Base-by-base conservation (phyloP, 257 asterid species). In the Solanum clarkiae region DNA sequence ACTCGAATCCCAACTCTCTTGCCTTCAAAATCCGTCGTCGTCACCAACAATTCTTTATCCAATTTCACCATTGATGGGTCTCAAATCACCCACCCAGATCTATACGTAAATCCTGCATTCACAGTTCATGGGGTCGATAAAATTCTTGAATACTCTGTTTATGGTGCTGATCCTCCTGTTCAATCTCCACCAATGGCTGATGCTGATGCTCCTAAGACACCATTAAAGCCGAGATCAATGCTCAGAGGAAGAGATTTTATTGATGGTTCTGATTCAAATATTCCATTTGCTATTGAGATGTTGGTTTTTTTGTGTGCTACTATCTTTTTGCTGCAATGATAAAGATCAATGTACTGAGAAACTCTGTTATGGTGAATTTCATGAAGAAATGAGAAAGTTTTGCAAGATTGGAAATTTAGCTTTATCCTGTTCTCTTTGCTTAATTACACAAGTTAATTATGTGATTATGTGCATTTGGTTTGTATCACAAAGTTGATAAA, bases 1-100 rank as follows among this genome's bases (percentile, higher is more conserved):
- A 74, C 93, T 1, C 94, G 90, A 82, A 90, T 94, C 88, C 98
- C 97, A 0, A 94, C 98, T n/a, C 94, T 94, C 57, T 86, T 93
- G 26, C 91, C 92, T 4, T 55, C 88, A 0, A 94, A 90, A 17
- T 91, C 24, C 93, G 86, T 94, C 51, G 75, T 93, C 89, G 47
- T 94, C 77, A 92, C 97, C 85, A 85, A 87, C 88, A 92, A 86
- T 62, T 89, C 97, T 1, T 59, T 85, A 10, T 16, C 85, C 24
- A 92, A 91, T 79, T 91, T 91, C 91, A 82, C 91, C 17, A 54
- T 94, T 49, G 93, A 94, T 84, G 94, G 63, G 83, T 88, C 95
- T 8, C 84, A n/a, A 7, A 79, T 94, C 84, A 88, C 90, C 1
- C 91, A 90, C 13, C 87, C 95, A 0, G 94, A 94, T 63, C 54